Base-by-base conservation (phyloP, 345 rosid genomes). In the Orychophragmus violaceus region DNA sequence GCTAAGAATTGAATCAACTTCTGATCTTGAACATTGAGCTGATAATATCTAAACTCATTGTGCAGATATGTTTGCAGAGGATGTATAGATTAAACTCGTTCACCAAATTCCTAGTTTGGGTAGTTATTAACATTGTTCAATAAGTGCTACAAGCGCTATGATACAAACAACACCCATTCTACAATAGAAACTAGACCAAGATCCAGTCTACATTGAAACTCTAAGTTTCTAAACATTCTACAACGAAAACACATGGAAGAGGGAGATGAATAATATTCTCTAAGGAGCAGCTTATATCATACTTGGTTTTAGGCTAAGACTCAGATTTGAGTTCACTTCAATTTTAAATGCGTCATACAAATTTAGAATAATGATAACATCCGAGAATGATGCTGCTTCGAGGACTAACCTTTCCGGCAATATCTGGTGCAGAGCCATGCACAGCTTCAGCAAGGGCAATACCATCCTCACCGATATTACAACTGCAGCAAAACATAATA, bases 381-480 rank as follows among this genome's bases (percentile, higher is more conserved):
- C 32, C 14, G 53, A 42, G 63, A 56, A 56, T 12, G 16, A 46
- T 46, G 65, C 12, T 18, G 67, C 7, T 24, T 66, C 4, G 16
- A 67, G 68, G 71, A 73, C 87, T 68, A 79, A 94, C 96, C 85
- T 88, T 94, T 69, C 99, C 97, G 16, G 99, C 95, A 68, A 94
- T 94, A 78, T 94, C 97, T 67, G 99, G 99, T 35, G 97, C 99
- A 61, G 99, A 94, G 56, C 97, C 97, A 68, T 94, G 99, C 5
- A 94, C 99, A 67, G 97, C 99, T 86, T 94, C 99, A 59, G 97
- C 97, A 62, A 94, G 96, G 50, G 93, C 95, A 45, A 91, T 87
- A 56, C 97, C 97, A 75, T 91, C 95, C 66, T 90, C 95, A 24
- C 99, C 99, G 41, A 87, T 87, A 60, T 85, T 87, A 81, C 89